Percentiles rank a stretch among this genome's conserved stretches.
Conservation (phyloP, 2,329 filamentous ascomycete species). For the Alternaria panax region DNA sequence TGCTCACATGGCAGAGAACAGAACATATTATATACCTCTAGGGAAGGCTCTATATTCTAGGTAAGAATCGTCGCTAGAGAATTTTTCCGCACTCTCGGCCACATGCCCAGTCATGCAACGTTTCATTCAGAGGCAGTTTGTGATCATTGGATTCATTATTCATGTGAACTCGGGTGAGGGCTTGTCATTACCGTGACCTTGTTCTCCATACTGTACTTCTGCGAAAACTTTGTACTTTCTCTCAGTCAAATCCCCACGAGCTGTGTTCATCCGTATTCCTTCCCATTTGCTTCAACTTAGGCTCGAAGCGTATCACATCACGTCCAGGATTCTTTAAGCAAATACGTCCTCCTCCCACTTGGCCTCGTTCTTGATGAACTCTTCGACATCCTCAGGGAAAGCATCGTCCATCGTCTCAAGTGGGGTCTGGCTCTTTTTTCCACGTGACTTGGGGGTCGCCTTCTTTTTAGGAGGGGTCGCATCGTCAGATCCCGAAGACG, state of each 20-base stretch:
- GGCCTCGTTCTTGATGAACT: slow-evolving; percentile 23
- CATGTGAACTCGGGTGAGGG: too few relatives aligned
- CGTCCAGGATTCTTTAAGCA: not conserved
- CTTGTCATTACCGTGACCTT: too few relatives aligned
- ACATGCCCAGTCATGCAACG: too few relatives aligned
- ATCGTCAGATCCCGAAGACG: slow-evolving; percentile 9
- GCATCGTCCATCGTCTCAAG: not conserved
- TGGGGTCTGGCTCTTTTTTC: slow-evolving; percentile 17
- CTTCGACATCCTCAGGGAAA: slow-evolving; percentile 18
- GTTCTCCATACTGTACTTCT: too few relatives aligned
- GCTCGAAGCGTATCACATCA: not conserved
- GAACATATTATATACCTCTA: not conserved
- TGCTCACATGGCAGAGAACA: not conserved
- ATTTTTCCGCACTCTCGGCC: too few relatives aligned
- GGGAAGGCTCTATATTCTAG: not conserved
- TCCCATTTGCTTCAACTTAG: not conserved
- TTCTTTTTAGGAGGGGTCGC: slow-evolving; percentile 32
- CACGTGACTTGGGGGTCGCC: slow-evolving; percentile 19
- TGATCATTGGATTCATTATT: not conserved
- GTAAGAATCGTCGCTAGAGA: too few relatives aligned
- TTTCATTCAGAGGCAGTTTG: not conserved
- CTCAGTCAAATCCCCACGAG: not conserved
- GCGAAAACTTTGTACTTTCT: too few relatives aligned
- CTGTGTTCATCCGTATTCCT: not conserved
- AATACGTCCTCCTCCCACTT: slow-evolving; percentile 13